A percentile compares a stretch with the other conserved stretches of the same genome.
These are phyloP conservation scores for Geopyxis carbonaria DNA, from an alignment of 495 filamentous ascomycete genomes.

Conservation along the genomic window DNA sequence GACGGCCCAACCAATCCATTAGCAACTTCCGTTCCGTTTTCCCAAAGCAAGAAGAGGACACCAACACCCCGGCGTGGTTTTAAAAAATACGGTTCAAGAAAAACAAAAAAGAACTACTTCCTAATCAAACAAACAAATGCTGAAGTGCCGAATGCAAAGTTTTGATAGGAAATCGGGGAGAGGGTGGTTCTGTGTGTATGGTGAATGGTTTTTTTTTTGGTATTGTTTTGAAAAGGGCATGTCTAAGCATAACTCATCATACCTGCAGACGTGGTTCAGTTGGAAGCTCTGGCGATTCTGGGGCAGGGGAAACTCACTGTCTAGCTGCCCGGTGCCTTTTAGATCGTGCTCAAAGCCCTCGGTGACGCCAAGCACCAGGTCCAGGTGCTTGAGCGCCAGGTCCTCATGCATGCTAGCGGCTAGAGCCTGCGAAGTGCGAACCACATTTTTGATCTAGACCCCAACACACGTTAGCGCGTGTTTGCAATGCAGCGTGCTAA, in stretches of 20 bases:
- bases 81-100: too few species aligned
- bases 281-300: neutral
- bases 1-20: too few species aligned
- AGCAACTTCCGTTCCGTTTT: too few species aligned
- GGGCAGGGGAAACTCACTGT: constrained; percentile 21
- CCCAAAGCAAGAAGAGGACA: too few species aligned
- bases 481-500: neutral
- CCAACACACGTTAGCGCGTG: neutral
- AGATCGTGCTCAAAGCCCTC: constrained; percentile 52
- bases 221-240: neutral
- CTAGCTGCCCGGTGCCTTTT: constrained; percentile 30
- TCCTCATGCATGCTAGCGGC: constrained; percentile 42
- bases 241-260: constrained; percentile 15
- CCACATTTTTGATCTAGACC: constrained; percentile 53
- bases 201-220: too few species aligned
- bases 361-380: constrained; percentile 45
- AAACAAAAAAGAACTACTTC: too few species aligned
- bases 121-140: too few species aligned
- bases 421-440: constrained; percentile 51
- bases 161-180: too few species aligned
- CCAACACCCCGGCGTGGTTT: too few species aligned
- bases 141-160: too few species aligned
- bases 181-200: too few species aligned
- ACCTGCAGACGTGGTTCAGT: neutral
- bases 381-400: constrained; percentile 50